Base-by-base conservation (phyloP, 2,329 filamentous ascomycete species). In the Zymoseptoria tritici region DNA sequence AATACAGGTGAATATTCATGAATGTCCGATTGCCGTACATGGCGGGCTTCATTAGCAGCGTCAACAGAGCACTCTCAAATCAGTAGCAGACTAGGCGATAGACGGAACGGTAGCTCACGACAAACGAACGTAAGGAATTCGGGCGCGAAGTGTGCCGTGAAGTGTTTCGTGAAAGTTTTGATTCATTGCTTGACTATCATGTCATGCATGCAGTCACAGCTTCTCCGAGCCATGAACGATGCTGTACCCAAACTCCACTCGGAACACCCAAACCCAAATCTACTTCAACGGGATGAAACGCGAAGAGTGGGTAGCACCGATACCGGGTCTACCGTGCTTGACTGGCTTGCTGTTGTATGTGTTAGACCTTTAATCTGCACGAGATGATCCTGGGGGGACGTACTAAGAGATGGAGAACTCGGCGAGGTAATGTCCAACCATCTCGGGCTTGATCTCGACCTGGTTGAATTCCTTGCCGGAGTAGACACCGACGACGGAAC, bases 241-340 rank as follows among this genome's bases (percentile, higher is more conserved):
- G 54, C 57, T 54, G 52, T 54, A 58, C 56, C 53, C 50, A 57
- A 52, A 57, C 55, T 46, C 56, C 50, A 31, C 59, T 49, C 52
- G 49, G 29, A 57, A 54, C 51, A 55, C 57, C 49, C 20, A 53
- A 53, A 36, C 51, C 42, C 36, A 49, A 42, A 49, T 66, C 65
- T 97, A 97, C 86, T 99, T 99, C 81, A 99, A 89, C 81, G 94
- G 94, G 85, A 99, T 99, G 89, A 99, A 99, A 88, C 94, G 91
- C 81, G 94, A 99, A 84, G 93, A 97, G 90, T 99, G 92, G 74
- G 94, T 99, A 77, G 94, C 94, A 95, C 94, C 94, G 77, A 99
- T 99, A 97, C 94, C 94, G 77, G 94, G 94, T 81, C 94, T 86
- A 87, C 94, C 94, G 89, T 99, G 94, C 90, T 97, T 99, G 88